Conservation (phyloP, 768 basidiomycete species). For the Collybia sordida region DNA sequence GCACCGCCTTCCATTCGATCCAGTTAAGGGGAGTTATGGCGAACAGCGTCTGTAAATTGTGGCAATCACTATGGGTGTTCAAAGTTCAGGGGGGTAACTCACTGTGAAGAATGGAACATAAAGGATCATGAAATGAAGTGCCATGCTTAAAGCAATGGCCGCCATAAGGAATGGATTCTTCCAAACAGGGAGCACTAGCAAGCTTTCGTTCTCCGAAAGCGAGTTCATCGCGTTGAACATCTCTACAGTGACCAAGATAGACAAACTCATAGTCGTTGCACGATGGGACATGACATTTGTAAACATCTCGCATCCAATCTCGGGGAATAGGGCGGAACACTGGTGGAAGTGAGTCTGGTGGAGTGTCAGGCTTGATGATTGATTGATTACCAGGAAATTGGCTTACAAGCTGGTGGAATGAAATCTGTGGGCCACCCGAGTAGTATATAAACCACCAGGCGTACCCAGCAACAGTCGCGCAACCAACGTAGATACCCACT, state of each 20-base stretch:
- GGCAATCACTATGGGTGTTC: neutral
- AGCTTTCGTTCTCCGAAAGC: slow-evolving; percentile 93
- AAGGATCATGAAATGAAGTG: slow-evolving; percentile 88
- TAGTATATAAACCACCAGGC: slow-evolving; percentile 99
- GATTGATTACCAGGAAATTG: slow-evolving; percentile 2
- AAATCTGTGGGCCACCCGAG: slow-evolving; percentile 85
- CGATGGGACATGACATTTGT: slow-evolving; percentile 80
- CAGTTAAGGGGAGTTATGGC: slow-evolving; percentile 93
- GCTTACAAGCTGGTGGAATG: slow-evolving; percentile 89
- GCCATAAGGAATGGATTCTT: slow-evolving; percentile 91
- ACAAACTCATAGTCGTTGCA: slow-evolving; percentile 95
- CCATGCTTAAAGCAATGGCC: slow-evolving; percentile 90
- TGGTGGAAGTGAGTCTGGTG: slow-evolving; percentile 93
- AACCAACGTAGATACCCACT: slow-evolving; percentile 91
- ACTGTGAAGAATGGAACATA: slow-evolving; percentile 98
- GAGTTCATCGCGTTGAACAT: slow-evolving; percentile 99
- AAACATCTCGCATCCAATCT: slow-evolving; percentile 96
- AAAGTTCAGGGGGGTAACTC: slow-evolving; percentile 25
- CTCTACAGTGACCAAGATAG: slow-evolving; percentile 93
- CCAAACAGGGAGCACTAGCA: slow-evolving; percentile 89
- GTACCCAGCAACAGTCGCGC: slow-evolving; percentile 95
- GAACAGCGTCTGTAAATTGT: slow-evolving; percentile 64
- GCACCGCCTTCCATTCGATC: slow-evolving; percentile 92
- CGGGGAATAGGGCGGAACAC: slow-evolving; percentile 78
- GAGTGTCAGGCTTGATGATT: neutral